These are phyloP conservation scores for Letharia lupina DNA, from an alignment of 495 filamentous ascomycete species.

Conservation along the genomic window DNA sequence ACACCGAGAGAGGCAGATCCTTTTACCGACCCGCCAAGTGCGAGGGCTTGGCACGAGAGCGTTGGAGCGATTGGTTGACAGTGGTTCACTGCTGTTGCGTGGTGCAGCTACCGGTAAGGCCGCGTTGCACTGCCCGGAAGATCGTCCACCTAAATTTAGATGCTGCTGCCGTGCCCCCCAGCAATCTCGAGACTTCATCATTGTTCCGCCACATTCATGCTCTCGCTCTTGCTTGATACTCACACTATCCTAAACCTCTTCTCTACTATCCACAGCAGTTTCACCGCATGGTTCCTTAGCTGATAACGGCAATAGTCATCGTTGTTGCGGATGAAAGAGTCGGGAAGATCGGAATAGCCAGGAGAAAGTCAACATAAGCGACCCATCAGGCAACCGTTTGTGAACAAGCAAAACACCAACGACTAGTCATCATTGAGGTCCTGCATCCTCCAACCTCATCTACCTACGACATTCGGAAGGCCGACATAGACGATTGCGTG, in stretches of 20 bases:
- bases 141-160: background rate
- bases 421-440: background rate
- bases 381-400: constrained; percentile 10
- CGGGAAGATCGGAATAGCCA: constrained; percentile 1
- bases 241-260: background rate
- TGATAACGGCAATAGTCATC: background rate
- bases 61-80: background rate
- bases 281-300: background rate
- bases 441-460: constrained; percentile 5
- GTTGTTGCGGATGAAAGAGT: background rate
- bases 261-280: background rate
- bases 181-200: background rate
- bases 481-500: background rate
- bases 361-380: constrained; percentile 7
- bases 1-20: too few relatives aligned
- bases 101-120: background rate
- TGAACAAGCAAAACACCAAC: constrained; percentile 8
- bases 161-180: background rate
- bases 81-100: too few relatives aligned
- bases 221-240: background rate
- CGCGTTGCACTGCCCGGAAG: background rate
- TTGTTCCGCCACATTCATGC: background rate
- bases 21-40: too few relatives aligned
- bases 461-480: background rate
- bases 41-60: background rate